A percentile compares a stretch with the other conserved stretches of the same genome.
Evolutionary conservation across 768 basidiomycete species (phyloP).

Genomic region (Pleurotus citrinopileatus): DNA sequence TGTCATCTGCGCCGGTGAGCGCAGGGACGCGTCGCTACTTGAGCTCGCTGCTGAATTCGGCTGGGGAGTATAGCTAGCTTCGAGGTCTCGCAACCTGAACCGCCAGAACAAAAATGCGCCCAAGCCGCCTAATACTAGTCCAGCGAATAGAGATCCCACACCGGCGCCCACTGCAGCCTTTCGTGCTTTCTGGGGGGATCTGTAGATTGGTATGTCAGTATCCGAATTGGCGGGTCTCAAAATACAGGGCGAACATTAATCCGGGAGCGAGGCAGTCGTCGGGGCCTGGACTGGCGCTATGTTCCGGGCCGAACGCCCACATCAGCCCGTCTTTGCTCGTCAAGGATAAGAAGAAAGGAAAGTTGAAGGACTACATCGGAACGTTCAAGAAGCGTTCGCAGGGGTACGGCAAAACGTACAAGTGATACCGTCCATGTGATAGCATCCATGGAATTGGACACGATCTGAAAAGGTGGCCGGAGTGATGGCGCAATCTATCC

Average conservation of each 20-base stretch:
- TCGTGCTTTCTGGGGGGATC: constrained; percentile 13
- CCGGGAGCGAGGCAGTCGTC: constrained; percentile 38
- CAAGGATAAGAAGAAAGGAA: constrained; percentile 55
- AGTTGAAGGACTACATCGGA: constrained; percentile 38
- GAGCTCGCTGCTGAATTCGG: background rate
- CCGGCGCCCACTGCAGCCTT: constrained; percentile 32
- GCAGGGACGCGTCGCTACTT: constrained; percentile 13
- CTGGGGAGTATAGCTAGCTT: background rate
- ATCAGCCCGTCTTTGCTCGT: constrained; percentile 45
- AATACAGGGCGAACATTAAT: constrained; percentile 21
- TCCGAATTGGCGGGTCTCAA: too few species aligned
- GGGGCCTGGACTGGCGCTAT: constrained; percentile 42
- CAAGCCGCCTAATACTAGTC: constrained; percentile 30
- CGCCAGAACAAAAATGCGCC: constrained; percentile 31
- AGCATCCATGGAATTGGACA: constrained; percentile 33
- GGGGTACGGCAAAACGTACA: constrained; percentile 10
- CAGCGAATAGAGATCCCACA: constrained; percentile 36
- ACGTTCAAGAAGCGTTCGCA: background rate
- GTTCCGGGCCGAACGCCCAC: constrained; percentile 60
- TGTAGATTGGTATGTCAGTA: background rate
- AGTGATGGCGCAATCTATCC: constrained; percentile 54
- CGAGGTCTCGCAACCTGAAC: constrained; percentile 13
- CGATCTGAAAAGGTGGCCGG: constrained; percentile 60
- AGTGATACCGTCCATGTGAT: constrained; percentile 60
- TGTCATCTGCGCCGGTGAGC: constrained; percentile 37